Base-by-base conservation (phyloP, 345 rosid species). In the Bruguiera sexangula region DNA sequence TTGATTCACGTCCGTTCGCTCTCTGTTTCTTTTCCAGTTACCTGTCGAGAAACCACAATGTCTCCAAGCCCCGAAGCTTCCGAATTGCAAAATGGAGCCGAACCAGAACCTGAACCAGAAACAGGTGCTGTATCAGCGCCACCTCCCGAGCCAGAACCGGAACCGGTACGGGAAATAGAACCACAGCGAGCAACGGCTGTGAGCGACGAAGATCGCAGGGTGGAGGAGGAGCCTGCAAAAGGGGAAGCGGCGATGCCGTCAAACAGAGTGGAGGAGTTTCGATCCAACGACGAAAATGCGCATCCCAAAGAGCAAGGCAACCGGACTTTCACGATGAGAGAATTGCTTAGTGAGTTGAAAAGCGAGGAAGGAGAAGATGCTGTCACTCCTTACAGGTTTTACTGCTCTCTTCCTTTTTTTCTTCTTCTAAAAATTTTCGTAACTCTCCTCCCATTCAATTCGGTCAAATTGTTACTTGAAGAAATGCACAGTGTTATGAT, bases 311-410 rank as follows among this genome's bases (percentile, higher is more conserved):
- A 82, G 55, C 84, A 87, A 69, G 97, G 90, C 0, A 87, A 66
- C 79, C 84, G 87, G 60, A 83, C 96, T 7, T 91, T 94, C 81
- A 91, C 98, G 30, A 89, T 89, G 97, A 82, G 98, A 69, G 93
- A 94, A 70, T 70, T 94, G 65, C 91, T 89, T 51, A 85, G 76
- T 66, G 96, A 89, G 70, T 75, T 91, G 72, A 91, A 93, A 78
- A 84, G 75, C 74, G 96, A 88, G 5, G 94, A 86, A 64, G 90
- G 85, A 67, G 92, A 80, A 7, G 82, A 81, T 56, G 62, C 75
- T 46, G 76, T 10, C 39, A 83, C 97, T 67, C 93, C 88, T 51
- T 72, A 82, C 78, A 89, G 98, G 97, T 89, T 29, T 6, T 6
- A 8, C 37, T 34, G 37, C 37, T 8, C 37, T 34, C 37, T 34